Evolutionary conservation across 139 green algal genomes (phyloP).

Genomic region (Diplosphaera chodatii): DNA sequence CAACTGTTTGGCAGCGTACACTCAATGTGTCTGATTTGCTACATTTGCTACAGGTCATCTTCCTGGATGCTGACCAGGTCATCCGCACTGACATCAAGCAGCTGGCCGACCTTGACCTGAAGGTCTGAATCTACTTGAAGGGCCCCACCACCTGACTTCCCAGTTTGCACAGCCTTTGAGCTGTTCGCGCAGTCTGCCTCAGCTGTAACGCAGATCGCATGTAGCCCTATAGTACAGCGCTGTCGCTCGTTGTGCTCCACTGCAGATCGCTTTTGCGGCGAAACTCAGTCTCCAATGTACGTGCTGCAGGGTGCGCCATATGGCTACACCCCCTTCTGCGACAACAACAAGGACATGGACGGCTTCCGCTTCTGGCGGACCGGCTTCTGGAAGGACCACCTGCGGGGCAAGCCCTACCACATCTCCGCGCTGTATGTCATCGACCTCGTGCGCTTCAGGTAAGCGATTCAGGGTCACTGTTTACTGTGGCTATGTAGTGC

Average conservation of each 20-base stretch:
- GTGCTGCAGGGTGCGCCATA: conserved; percentile 71
- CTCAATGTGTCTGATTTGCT: background rate
- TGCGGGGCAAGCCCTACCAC: conserved; percentile 93
- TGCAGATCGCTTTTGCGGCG: too few relatives aligned
- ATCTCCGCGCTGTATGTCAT: conserved; percentile 96
- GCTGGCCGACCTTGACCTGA: conserved; percentile 90
- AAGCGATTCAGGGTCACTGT: too few relatives aligned
- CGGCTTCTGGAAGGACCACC: conserved; percentile 94
- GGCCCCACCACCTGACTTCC: too few relatives aligned
- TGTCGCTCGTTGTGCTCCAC: too few relatives aligned
- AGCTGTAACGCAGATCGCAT: too few relatives aligned
- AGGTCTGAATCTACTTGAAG: conserved; percentile 42
- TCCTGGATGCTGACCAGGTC: conserved; percentile 95
- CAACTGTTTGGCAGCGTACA: too few relatives aligned
- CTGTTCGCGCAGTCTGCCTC: too few relatives aligned
- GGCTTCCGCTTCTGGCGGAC: conserved; percentile 98
- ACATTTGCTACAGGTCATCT: conserved; percentile 71
- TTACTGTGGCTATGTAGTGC: too few relatives aligned
- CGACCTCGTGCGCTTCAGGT: conserved; percentile 83
- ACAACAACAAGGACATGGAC: conserved; percentile 96
- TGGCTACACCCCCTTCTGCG: conserved; percentile 97
- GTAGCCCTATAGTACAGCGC: too few relatives aligned
- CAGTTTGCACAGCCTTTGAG: too few relatives aligned
- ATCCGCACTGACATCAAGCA: conserved; percentile 85
- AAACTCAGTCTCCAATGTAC: background rate